Conservation (phyloP, 176 grass and related monocot genomes). For the Bonia amplexicaulis region DNA sequence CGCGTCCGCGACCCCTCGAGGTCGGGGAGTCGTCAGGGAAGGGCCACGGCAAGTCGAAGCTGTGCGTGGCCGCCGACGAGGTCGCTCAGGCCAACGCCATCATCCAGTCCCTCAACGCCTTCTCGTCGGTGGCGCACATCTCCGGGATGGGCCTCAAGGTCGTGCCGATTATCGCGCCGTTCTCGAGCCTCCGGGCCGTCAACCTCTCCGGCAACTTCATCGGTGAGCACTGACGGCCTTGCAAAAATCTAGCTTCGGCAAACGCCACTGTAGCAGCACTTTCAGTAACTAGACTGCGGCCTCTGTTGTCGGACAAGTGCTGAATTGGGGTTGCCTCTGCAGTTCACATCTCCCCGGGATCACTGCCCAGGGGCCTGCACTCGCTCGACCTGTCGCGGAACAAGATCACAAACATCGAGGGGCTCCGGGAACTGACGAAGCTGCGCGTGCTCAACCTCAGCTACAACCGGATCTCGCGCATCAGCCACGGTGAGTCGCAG, state of each 20-base stretch:
- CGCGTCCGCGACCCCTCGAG: constrained; percentile 18
- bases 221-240: constrained; percentile 27
- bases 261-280: background rate
- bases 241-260: background rate
- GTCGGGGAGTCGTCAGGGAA: constrained; percentile 52
- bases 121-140: constrained; percentile 88
- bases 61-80: constrained; percentile 42
- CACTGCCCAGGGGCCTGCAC: constrained; percentile 77
- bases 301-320: background rate
- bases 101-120: constrained; percentile 72
- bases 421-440: constrained; percentile 68
- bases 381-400: constrained; percentile 87
- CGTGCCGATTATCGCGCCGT: constrained; percentile 60
- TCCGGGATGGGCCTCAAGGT: constrained; percentile 86
- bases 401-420: constrained; percentile 73
- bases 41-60: constrained; percentile 27
- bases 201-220: constrained; percentile 95
- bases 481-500: constrained; percentile 63
- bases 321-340: background rate
- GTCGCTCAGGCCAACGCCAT: constrained; percentile 73
- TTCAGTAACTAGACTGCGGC: background rate
- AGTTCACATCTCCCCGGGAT: constrained; percentile 81
- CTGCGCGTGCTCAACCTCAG: constrained; percentile 86
- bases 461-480: constrained; percentile 90
- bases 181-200: constrained; percentile 60